Evolutionary conservation across 2,329 filamentous ascomycete species (phyloP), one percentile per base, ranked within the genome.

Genomic region (Decorospora gaudefroyi): DNA sequence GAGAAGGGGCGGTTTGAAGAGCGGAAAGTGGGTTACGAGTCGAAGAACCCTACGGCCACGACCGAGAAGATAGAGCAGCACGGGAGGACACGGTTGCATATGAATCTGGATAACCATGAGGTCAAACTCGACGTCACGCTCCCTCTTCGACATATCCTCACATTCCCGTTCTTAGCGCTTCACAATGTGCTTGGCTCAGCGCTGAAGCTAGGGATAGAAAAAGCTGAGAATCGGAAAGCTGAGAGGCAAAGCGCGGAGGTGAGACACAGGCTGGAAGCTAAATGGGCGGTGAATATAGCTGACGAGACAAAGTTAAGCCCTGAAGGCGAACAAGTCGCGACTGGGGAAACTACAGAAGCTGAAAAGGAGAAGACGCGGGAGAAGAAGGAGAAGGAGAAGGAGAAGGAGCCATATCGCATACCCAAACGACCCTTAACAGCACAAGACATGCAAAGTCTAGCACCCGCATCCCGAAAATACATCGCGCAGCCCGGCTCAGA

Each of bases 111-210:
- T 2, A 15, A 32, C 0, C 37, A 53, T 2, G 34, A 28, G 4
- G 44, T 65, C 1, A 28, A 17, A 2, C 36, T 55, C 9, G 16
- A 49, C 0, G 4, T 57, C 3, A 31, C 21, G 4, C 34, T 60
- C 1, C 47, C 45, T 5, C 18, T 62, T 6, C 44, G 57, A 2
- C 53, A 58, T 17, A 18, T 65, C 2, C 32, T 65, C 6, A 53
- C 38, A 0, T 53, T 60, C 12, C 60, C 62, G 3, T 65, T 59
- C 11, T 12, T 63, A 5, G 49, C 49, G 0, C 30, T 62, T 7
- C 53, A 57, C 3, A 32, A 40, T 0, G 35, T 57, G 7, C 25
- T 58, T 4, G 34, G 42, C 4, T 46, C 52, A 7, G 59, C 55
- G 7, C 26, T 63, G 4, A 49, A 51, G 17, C 17, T 55, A 30